These are phyloP conservation scores for Tremellales sp. DNA, from an alignment of 1,284 basidiomycete species.

Conservation along the genomic window DNA sequence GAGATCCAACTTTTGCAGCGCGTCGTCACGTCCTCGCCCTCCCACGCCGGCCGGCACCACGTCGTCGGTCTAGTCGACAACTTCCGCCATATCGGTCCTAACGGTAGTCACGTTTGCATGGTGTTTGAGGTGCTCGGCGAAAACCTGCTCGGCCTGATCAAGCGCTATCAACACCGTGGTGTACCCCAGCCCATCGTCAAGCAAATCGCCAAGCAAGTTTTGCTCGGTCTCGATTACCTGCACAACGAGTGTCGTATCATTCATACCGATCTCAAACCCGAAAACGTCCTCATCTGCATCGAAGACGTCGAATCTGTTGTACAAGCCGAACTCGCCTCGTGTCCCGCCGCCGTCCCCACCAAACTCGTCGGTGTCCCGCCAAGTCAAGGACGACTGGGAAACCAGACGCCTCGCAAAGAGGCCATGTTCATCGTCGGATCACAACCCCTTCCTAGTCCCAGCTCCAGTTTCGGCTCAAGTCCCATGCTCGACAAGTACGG, in stretches of 20 bases:
- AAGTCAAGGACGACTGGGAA: slow-evolving; percentile 89
- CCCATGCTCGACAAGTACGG: slow-evolving; percentile 86
- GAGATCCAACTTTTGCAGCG: slow-evolving; percentile 98
- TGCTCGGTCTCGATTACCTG: slow-evolving; percentile 96
- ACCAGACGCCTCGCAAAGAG: slow-evolving; percentile 90
- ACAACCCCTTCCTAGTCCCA: slow-evolving; percentile 80
- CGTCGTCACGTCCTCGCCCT: slow-evolving; percentile 76
- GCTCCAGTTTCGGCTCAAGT: slow-evolving; percentile 64
- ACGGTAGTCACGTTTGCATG: slow-evolving; percentile 98
- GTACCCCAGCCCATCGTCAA: slow-evolving; percentile 91
- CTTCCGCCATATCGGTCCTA: slow-evolving; percentile 93
- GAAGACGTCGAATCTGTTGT: slow-evolving; percentile 96
- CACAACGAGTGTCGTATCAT: slow-evolving; percentile 94
- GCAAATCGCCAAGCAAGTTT: slow-evolving; percentile 94
- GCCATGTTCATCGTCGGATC: slow-evolving; percentile 87
- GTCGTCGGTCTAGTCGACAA: slow-evolving; percentile 97
- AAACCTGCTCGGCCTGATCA: slow-evolving; percentile 95
- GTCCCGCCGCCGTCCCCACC: slow-evolving; percentile 59
- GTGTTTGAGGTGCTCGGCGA: slow-evolving; percentile 98
- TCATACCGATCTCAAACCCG: slow-evolving; percentile 94
- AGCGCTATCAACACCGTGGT: slow-evolving; percentile 76
- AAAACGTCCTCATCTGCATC: slow-evolving; percentile 96
- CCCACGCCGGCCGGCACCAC: slow-evolving; percentile 56
- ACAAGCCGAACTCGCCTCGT: slow-evolving; percentile 68
- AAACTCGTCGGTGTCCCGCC: slow-evolving; percentile 93